Base-by-base conservation (phyloP, 2,329 filamentous ascomycete genomes). In the Sarocladium strictum region DNA sequence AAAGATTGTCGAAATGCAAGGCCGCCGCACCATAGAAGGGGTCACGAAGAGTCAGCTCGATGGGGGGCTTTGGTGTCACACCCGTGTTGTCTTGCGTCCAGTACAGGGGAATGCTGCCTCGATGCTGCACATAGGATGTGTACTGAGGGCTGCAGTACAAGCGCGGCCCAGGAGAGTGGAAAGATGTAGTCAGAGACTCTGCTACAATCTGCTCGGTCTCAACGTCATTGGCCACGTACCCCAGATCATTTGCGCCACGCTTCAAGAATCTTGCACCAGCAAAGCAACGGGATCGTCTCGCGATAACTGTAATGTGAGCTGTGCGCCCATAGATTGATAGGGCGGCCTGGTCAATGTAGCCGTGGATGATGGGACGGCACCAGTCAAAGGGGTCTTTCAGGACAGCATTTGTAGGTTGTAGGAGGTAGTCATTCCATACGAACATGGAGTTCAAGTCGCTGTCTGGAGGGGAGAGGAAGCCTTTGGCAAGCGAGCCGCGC, bases 161-260 rank as follows among this genome's bases (percentile, higher is more conserved):
- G 50, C 83, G 84, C 2, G 89, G 89, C 0, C 91, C 93, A 3
- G 94, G 90, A 2, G 89, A 87, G 72, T 99, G 94, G 62, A 99
- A 97, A 0, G 94, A 97, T 1, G 94, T 99, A 0, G 91, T 97
- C 52, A 93, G 76, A 62, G 91, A 90, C 66, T 99, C 94, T 0
- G 92, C 94, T 4, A 99, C 92, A 57, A 99, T 97, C 68, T 99
- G 94, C 70, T 99, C 94, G 1, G 94, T 97, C 71, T 99, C 95
- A 23, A 99, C 94, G 69, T 99, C 95, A 65, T 99, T 99, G 53
- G 94, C 95, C 54, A 99, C 94, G 67, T 96, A 96, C 14, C 94
- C 93, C 55, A 92, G 69, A 67, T 99, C 94, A 64, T 99, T 99
- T 49, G 91, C 89, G 29, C 94, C 94, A 56, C 94, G 85, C 70